Evolutionary conservation across 495 filamentous ascomycete genomes (phyloP).

Genomic region (Penicillium cinerascens): DNA sequence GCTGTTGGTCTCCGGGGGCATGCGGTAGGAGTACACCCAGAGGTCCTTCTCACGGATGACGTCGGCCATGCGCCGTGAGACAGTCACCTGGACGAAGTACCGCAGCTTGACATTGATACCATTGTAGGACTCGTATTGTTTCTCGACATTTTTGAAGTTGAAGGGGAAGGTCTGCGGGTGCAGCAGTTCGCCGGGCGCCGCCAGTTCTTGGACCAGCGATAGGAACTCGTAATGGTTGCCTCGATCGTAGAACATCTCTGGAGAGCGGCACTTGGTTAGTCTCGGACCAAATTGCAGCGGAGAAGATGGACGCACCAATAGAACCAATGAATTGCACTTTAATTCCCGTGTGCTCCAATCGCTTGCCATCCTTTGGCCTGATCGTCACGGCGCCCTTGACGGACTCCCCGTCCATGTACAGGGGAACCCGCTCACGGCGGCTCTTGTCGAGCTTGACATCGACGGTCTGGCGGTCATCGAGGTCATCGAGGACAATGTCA

Average conservation of each 20-base stretch:
- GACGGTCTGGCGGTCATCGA: conserved; percentile 85
- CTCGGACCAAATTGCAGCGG: neutral
- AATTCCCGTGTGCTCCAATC: conserved; percentile 96
- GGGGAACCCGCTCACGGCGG: conserved; percentile 88
- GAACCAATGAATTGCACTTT: conserved; percentile 99
- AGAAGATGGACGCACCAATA: conserved; percentile 61
- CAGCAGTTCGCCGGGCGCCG: conserved; percentile 93
- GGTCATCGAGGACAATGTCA: conserved; percentile 93
- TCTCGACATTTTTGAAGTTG: conserved; percentile 99
- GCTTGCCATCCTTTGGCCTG: conserved; percentile 95
- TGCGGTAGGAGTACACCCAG: conserved; percentile 98
- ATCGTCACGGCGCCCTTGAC: conserved; percentile 95
- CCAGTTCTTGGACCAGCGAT: conserved; percentile 90
- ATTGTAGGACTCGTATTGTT: conserved; percentile 99
- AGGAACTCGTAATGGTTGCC: conserved; percentile 99
- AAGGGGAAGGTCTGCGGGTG: conserved; percentile 99
- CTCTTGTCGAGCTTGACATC: conserved; percentile 98
- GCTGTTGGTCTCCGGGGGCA: conserved; percentile 96
- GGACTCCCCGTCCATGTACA: conserved; percentile 98
- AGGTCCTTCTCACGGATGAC: conserved; percentile 99
- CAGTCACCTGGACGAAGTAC: conserved; percentile 96
- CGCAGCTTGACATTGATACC: conserved; percentile 98
- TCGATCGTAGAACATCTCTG: conserved; percentile 99
- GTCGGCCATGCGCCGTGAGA: conserved; percentile 93
- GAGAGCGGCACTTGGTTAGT: neutral